Base-by-base conservation (phyloP, 306 rosid species). In the Luffa acutangula region DNA sequence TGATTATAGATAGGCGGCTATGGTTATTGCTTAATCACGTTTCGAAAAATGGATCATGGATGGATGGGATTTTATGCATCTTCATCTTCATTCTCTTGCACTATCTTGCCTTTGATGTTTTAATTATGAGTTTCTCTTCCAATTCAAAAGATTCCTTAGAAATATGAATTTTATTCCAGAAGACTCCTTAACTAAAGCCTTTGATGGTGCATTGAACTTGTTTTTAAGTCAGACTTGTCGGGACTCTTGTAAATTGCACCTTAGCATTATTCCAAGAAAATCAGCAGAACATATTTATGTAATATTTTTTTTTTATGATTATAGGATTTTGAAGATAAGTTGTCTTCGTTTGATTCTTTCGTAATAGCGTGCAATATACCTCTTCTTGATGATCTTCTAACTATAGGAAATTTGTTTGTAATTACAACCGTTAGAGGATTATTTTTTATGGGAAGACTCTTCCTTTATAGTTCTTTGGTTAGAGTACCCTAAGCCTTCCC, bases 1-100 rank as follows among this genome's bases (percentile, higher is more conserved):
- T 46, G 37, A 20, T 25, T 71, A 46, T 45, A 43, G 36, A 71
- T 70, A 70, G 76, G 54, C 46, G 56, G 36, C 9, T 34, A 75
- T 33, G 78, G 10, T 73, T 52, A 63, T 75, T 75, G 78, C 33
- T 75, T 75, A 17, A 52, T 33, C 20, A 75, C 34, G 63, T 75
- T 17, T 52, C 34, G 25, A 75, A 51, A 75, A 51, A 15, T 34
- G 78, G 63, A 75, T 25, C 36, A 34, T 46, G 21, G 60, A 25
- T 49, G 42, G 7, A 73, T 15, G 9, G 25, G 56, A 6, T 49
- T 73, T 33, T 25, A 31, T 49, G 60, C 43, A 49, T 13, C 9
- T 73, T 73, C 13, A 49, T 73, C 59, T 46, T 43, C 7, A 46
- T 72, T 42, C 18, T 72, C 48, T 48, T 72, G 43, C 39, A 48